Evolutionary conservation across 345 rosid species (phyloP).

Genomic region (Mallotus nudiflorus): DNA sequence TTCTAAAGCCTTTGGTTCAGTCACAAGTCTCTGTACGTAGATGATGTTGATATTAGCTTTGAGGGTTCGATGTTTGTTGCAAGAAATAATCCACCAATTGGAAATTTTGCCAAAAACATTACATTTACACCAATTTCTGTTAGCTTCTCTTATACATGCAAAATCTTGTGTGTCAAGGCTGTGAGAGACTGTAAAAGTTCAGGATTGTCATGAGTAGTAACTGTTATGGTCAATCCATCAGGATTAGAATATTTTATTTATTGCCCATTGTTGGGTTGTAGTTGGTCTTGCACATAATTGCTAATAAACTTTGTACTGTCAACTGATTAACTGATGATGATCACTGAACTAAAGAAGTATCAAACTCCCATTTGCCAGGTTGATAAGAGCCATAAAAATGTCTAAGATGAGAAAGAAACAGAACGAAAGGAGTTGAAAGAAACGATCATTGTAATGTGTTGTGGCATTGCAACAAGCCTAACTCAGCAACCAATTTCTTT

Average conservation of each 20-base stretch:
- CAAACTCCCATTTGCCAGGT: not conserved
- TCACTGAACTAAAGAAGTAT: too few species aligned
- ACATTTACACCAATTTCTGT: not conserved
- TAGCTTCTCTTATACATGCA: too few species aligned
- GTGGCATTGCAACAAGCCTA: too few species aligned
- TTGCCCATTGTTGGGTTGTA: too few species aligned
- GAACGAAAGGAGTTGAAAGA: not conserved
- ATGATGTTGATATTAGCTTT: slow-evolving; percentile 26
- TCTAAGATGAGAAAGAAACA: not conserved
- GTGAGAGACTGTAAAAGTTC: too few species aligned
- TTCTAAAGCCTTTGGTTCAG: not conserved
- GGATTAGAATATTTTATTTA: too few species aligned
- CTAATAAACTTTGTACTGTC: too few species aligned
- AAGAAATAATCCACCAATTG: not conserved
- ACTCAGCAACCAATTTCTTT: not conserved
- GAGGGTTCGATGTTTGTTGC: not conserved
- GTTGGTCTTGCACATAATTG: too few species aligned
- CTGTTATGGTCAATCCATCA: too few species aligned
- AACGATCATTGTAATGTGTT: not conserved
- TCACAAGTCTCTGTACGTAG: slow-evolving; percentile 13
- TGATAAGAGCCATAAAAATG: not conserved
- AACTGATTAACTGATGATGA: too few species aligned
- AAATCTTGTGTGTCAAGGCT: not conserved
- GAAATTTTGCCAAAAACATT: not conserved
- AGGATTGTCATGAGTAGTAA: too few species aligned